Base-by-base conservation (phyloP, 2,329 filamentous ascomycete species). In the Xylaria sp. region DNA sequence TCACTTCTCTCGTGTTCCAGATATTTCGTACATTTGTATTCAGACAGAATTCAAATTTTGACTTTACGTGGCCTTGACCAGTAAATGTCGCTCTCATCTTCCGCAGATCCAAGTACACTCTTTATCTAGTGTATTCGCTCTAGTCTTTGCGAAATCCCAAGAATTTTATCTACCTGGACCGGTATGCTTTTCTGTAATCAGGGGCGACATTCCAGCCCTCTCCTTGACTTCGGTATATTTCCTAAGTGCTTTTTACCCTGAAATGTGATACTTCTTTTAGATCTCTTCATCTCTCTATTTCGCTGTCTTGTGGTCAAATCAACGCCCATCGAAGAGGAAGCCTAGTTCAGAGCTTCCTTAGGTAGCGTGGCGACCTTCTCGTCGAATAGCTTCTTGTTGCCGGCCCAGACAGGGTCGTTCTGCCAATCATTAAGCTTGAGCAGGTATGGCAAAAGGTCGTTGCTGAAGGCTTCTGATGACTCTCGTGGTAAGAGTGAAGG, bases 401-500 rank as follows among this genome's bases (percentile, higher is more conserved):
- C 88, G 63, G 88, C 85, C 94, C 94, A 98, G n/a, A 97, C 94
- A 13, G 87, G 86, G 32, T 90, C 86, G 23, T 86, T 91, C 68
- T 87, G 83, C 79, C 93, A 89, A 78, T 96, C 88, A 80, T 96
- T 93, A 71, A 98, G 86, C 70, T 90, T 86, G 70, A 96, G 81
- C 74, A 98, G 83, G 76, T 90, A 92, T 23, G 94, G 93, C 76
- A 97, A 84, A 73, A 98, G 84, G 57, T 92, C 91, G 61, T 87
- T 84, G 80, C 91, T 93, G 83, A 97, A 98, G 23, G 91, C 91
- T 82, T 98, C 94, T 52, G 90, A 94, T 32, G 94, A 91, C 83
- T 98, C 95, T 63, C 95, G 87, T 1, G 95, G 93, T 46, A 98
- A 85, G 74, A 98, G 87, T 63, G 90, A 92, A 3, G 94, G 93